phyloP scores from a whole-genome alignment of 2,329 filamentous ascomycete genomes.

The Cercospora canescens region DNA sequence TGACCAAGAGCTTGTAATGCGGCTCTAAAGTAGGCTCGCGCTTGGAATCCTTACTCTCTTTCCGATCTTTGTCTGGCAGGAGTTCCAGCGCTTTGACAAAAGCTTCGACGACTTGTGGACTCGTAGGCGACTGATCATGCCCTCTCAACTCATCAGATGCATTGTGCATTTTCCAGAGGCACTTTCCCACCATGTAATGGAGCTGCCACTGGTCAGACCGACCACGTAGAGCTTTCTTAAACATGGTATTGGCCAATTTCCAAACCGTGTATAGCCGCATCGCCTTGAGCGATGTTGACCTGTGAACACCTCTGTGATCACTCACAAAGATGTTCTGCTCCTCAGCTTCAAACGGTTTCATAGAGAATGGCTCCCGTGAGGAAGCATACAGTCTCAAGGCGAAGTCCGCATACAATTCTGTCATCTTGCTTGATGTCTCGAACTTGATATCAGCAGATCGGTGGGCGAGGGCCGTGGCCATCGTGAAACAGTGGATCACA shows the following conservation, averaged over 20 bases:
- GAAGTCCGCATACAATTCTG: constrained; percentile 69
- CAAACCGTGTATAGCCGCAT: constrained; percentile 62
- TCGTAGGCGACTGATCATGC: constrained; percentile 33
- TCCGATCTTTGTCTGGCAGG: constrained; percentile 48
- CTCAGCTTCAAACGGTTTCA: constrained; percentile 64
- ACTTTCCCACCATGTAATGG: constrained; percentile 70
- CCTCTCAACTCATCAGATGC: constrained; percentile 30
- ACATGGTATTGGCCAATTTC: constrained; percentile 64
- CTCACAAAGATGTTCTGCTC: constrained; percentile 61
- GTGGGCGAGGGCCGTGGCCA: constrained; percentile 65
- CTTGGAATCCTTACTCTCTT: constrained; percentile 59
- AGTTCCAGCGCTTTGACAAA: constrained; percentile 61
- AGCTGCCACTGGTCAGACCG: constrained; percentile 65
- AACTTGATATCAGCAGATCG: constrained; percentile 56
- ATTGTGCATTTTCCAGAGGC: constrained; percentile 69
- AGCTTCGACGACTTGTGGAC: constrained; percentile 55
- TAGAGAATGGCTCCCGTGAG: constrained; percentile 65
- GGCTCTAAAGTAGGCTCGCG: constrained; percentile 83
- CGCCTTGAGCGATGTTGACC: constrained; percentile 60
- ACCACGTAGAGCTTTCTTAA: constrained; percentile 59
- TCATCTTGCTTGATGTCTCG: constrained; percentile 58
- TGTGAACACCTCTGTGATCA: constrained; percentile 47
- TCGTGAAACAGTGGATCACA: constrained; percentile 76
- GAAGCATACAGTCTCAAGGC: constrained; percentile 68
- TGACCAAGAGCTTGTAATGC: constrained; percentile 84